Evolutionary conservation across 2,329 filamentous ascomycete species (phyloP).

Genomic region (Verruconis gallopava): DNA sequence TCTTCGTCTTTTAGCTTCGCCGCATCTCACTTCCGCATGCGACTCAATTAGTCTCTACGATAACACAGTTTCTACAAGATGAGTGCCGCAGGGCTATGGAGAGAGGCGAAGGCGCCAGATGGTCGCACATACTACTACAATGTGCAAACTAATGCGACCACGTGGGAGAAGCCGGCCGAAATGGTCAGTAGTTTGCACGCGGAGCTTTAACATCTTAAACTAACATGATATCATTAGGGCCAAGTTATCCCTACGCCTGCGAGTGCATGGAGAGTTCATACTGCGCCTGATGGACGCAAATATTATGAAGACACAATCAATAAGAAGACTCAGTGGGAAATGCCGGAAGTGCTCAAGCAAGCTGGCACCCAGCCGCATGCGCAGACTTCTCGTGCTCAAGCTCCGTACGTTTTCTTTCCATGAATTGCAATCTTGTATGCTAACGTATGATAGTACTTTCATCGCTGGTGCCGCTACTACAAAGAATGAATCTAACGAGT

Average conservation of each 20-base stretch:
- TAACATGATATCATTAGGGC: not conserved
- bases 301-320: constrained; percentile 93
- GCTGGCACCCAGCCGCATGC: constrained; percentile 48
- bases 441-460: constrained; percentile 29
- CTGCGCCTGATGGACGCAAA: constrained; percentile 69
- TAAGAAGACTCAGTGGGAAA: constrained; percentile 87
- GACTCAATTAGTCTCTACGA: no score
- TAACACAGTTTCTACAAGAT: no score
- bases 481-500: constrained; percentile 4
- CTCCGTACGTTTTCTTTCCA: constrained; percentile 28
- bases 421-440: not conserved
- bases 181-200: constrained; percentile 64
- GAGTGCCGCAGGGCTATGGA: constrained; percentile 47
- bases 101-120: constrained; percentile 67
- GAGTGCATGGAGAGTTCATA: constrained; percentile 77
- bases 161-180: constrained; percentile 90
- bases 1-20: no score
- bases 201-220: constrained; percentile 46
- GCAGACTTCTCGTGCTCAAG: constrained; percentile 27
- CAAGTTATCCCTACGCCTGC: not conserved
- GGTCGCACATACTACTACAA: constrained; percentile 91
- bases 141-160: constrained; percentile 66
- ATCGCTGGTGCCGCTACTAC: constrained; percentile 37
- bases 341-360: constrained; percentile 70
- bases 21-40: no score